Conservation (phyloP, 352 stramenopile species). For the Poterioochromonas sp. region DNA sequence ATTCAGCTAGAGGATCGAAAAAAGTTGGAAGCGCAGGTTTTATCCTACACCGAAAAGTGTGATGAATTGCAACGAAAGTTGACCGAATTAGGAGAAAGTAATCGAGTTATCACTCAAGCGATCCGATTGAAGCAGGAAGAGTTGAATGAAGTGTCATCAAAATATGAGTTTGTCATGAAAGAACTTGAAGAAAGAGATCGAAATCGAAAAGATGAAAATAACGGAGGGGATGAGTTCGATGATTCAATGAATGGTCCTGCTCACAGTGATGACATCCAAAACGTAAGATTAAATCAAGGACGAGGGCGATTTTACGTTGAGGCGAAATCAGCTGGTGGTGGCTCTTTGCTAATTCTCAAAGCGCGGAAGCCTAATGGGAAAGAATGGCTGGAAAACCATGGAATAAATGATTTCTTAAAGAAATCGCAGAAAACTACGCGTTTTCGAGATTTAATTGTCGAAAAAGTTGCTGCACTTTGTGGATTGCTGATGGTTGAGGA, state of each 20-base stretch:
- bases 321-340: conserved; percentile 59
- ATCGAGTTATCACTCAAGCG: conserved; percentile 79
- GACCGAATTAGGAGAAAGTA: conserved; percentile 73
- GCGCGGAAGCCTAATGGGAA: conserved; percentile 71
- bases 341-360: conserved; percentile 67
- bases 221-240: conserved; percentile 11
- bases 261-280: conserved; percentile 52
- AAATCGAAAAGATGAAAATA: conserved; percentile 34
- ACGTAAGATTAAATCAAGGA: conserved; percentile 46
- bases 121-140: conserved; percentile 73
- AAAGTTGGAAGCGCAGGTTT: conserved; percentile 76
- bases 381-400: conserved; percentile 74
- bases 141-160: conserved; percentile 66
- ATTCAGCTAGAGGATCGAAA: conserved; percentile 83
- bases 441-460: conserved; percentile 75
- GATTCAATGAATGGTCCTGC: conserved; percentile 41
- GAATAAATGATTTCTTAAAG: conserved; percentile 83
- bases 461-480: conserved; percentile 62
- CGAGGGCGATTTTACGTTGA: conserved; percentile 75
- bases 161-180: conserved; percentile 53
- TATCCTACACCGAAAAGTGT: conserved; percentile 69
- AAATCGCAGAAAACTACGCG: conserved; percentile 79
- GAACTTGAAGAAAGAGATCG: conserved; percentile 37
- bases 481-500: conserved; percentile 58
- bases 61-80: conserved; percentile 78